A percentile compares a stretch with the other conserved stretches of the same genome.
These are phyloP conservation scores for Westerdykella sp. DNA, from an alignment of 2,329 filamentous ascomycete genomes.

Conservation along the genomic window DNA sequence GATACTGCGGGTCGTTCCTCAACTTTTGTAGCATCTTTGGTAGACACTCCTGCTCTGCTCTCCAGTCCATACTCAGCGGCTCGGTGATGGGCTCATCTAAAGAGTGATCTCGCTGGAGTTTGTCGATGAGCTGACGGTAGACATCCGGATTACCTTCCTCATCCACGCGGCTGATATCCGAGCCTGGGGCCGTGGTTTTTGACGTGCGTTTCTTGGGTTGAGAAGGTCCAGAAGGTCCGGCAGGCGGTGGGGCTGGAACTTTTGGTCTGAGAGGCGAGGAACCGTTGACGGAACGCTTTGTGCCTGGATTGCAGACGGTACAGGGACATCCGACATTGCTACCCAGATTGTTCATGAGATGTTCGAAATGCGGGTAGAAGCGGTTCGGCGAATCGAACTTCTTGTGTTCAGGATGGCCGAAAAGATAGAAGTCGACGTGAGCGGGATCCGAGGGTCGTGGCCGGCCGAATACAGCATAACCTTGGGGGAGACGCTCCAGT, in stretches of 20 bases:
- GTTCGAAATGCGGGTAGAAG: conserved; percentile 53
- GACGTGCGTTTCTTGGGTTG: conserved; percentile 8
- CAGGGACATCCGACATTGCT: conserved; percentile 45
- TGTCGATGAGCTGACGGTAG: conserved; percentile 46
- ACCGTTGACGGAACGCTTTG: neutral
- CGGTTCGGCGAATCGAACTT: conserved; percentile 49
- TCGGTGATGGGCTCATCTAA: conserved; percentile 47
- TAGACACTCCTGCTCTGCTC: conserved; percentile 43
- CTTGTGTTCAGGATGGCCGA: conserved; percentile 49
- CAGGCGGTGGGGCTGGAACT: neutral
- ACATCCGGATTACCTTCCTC: conserved; percentile 51
- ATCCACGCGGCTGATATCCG: conserved; percentile 34
- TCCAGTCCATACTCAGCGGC: conserved; percentile 51
- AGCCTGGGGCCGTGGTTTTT: conserved; percentile 14
- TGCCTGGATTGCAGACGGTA: conserved; percentile 39
- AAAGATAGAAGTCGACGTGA: conserved; percentile 51
- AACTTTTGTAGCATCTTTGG: conserved; percentile 39
- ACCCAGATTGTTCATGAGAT: conserved; percentile 47
- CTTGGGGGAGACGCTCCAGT: conserved; percentile 49
- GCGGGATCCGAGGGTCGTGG: conserved; percentile 36
- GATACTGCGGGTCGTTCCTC: conserved; percentile 43
- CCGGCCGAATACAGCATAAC: conserved; percentile 49
- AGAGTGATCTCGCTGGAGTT: conserved; percentile 38
- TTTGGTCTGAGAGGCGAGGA: neutral
- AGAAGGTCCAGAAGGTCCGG: conserved; percentile 4